phyloP scores from a whole-genome alignment of 192 early-diverging fungal genomes.

The Backusella liffmaniae region DNA sequence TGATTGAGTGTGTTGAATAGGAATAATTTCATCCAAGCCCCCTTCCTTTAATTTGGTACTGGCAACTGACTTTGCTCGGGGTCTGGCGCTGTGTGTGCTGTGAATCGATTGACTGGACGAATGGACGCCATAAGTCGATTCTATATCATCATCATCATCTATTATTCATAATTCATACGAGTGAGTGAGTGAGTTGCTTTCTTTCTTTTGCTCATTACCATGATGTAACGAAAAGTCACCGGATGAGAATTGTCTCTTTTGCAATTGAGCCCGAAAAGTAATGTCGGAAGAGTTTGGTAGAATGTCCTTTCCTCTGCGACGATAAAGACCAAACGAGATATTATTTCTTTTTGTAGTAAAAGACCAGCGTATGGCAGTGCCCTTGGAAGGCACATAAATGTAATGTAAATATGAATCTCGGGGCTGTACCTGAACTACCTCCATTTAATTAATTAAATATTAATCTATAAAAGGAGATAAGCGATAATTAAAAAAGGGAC shows the following conservation, averaged over 20 bases:
- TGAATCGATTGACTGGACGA: constrained; percentile 5
- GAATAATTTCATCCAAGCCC: constrained; percentile 73
- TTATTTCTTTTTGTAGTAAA: constrained; percentile 83
- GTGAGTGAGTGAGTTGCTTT: not conserved
- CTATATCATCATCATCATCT: constrained; percentile 13
- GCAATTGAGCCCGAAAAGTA: constrained; percentile 2
- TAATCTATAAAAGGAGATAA: constrained; percentile 6
- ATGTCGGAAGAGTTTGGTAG: constrained; percentile 14
- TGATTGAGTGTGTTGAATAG: constrained; percentile 86
- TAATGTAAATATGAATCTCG: constrained; percentile 80
- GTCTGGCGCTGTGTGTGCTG: not conserved
- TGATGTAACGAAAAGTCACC: not conserved
- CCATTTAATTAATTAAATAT: constrained; percentile 45
- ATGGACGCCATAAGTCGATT: constrained; percentile 14
- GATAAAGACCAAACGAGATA: constrained; percentile 29
- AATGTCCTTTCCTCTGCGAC: constrained; percentile 12
- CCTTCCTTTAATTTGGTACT: constrained; percentile 54
- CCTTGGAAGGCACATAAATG: constrained; percentile 62
- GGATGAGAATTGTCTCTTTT: constrained; percentile 17
- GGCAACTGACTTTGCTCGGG: constrained; percentile 19
- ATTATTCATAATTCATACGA: not conserved
- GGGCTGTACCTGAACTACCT: constrained; percentile 73
- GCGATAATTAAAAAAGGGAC: not conserved
- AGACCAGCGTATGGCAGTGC: constrained; percentile 87
- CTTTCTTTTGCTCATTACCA: not conserved